Conservation (phyloP, 106 monocot species). For the Cymbidium sinense region DNA sequence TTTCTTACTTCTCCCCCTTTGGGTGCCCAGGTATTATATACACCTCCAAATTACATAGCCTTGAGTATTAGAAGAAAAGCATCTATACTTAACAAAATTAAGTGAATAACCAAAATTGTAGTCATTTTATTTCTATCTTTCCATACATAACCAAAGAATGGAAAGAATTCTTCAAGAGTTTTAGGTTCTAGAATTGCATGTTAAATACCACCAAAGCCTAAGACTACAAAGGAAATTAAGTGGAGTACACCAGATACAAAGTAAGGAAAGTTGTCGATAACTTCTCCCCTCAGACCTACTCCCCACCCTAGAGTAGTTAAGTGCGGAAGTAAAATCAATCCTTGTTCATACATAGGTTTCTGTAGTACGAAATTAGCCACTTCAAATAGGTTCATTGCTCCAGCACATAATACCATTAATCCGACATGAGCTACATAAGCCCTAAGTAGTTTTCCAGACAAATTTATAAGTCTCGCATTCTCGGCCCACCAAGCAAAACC, state of each 20-base stretch:
- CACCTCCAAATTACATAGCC: not conserved
- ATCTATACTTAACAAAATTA: not conserved
- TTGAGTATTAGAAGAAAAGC: not conserved
- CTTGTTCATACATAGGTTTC: not conserved
- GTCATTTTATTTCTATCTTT: not conserved
- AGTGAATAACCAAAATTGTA: not conserved
- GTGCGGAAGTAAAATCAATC: not conserved
- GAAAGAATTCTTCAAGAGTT: constrained; percentile 6
- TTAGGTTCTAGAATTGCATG: not conserved
- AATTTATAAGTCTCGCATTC: too few relatives aligned
- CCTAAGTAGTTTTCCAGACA: too few relatives aligned
- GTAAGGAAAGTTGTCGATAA: not conserved
- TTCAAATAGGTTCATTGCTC: too few relatives aligned
- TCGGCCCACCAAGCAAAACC: too few relatives aligned
- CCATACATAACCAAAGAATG: constrained; percentile 5
- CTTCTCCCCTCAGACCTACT: constrained; percentile 3
- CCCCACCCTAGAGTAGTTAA: constrained; percentile 7
- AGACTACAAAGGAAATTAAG: not conserved
- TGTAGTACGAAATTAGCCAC: too few relatives aligned
- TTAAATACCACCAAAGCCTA: not conserved
- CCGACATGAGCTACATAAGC: too few relatives aligned
- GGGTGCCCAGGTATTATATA: not conserved
- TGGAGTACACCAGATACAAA: constrained; percentile 1
- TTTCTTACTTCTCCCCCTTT: not conserved
- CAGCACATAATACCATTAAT: too few relatives aligned